Conservation (phyloP, 805 yeast species). For the Komagataella populi region DNA sequence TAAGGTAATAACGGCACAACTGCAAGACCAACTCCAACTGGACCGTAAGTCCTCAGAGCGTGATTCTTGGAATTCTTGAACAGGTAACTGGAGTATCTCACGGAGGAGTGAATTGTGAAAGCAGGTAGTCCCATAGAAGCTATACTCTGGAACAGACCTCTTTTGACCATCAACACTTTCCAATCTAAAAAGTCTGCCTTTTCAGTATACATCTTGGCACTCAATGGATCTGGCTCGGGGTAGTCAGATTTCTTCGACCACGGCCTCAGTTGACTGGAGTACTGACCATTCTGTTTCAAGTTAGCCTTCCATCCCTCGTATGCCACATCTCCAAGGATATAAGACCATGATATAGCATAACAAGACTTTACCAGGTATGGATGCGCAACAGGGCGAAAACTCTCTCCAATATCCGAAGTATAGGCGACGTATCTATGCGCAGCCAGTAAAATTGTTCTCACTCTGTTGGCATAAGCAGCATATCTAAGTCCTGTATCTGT, state of each 20-base stretch:
- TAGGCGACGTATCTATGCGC: slow-evolving; percentile 77
- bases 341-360: slow-evolving; percentile 67
- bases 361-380: slow-evolving; percentile 51
- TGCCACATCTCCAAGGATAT: slow-evolving; percentile 62
- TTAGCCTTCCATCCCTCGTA: slow-evolving; percentile 64
- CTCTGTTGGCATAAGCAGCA: slow-evolving; percentile 70
- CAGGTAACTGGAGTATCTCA: slow-evolving; percentile 49
- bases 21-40: slow-evolving; percentile 66
- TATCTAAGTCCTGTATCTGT: slow-evolving; percentile 47
- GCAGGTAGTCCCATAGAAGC: slow-evolving; percentile 87
- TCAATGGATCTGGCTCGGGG: slow-evolving; percentile 26
- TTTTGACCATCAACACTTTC: slow-evolving; percentile 47
- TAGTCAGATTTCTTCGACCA: slow-evolving; percentile 31
- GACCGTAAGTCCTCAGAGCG: slow-evolving; percentile 49
- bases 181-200: slow-evolving; percentile 34
- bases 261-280: slow-evolving; percentile 47
- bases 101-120: slow-evolving; percentile 68
- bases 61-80: slow-evolving; percentile 42
- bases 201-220: slow-evolving; percentile 23
- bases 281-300: slow-evolving; percentile 51
- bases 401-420: slow-evolving; percentile 79
- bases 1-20: slow-evolving; percentile 70
- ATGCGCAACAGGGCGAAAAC: slow-evolving; percentile 72
- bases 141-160: slow-evolving; percentile 69
- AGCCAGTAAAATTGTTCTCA: slow-evolving; percentile 56